These are phyloP conservation scores for Parietichytrium sp. DNA, from an alignment of 108 stramenopile species.

Conservation along the genomic window DNA sequence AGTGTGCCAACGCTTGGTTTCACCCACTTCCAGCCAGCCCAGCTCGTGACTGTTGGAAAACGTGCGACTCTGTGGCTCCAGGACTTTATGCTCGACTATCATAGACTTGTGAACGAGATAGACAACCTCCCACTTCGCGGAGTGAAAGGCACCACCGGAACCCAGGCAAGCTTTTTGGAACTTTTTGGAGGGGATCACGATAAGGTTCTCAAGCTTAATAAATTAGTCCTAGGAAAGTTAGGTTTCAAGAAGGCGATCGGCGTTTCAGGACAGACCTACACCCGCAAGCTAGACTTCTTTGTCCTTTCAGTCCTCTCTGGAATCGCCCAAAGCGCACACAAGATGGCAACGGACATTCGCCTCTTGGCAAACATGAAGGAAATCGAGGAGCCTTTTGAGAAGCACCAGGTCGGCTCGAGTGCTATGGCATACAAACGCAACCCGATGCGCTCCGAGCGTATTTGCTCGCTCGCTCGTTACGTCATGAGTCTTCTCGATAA, in stretches of 20 bases:
- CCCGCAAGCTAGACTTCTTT: conserved; percentile 91
- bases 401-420: conserved; percentile 90
- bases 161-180: conserved; percentile 94
- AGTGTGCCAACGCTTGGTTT: conserved; percentile 92
- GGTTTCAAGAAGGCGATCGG: conserved; percentile 83
- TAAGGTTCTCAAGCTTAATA: conserved; percentile 82
- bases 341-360: conserved; percentile 97
- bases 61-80: conserved; percentile 94
- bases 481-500: conserved; percentile 84
- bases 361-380: conserved; percentile 95
- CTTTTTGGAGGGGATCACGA: conserved; percentile 97
- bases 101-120: conserved; percentile 80
- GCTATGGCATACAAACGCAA: conserved; percentile 98
- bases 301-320: conserved; percentile 82
- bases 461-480: conserved; percentile 87
- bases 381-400: conserved; percentile 87
- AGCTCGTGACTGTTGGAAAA: conserved; percentile 95
- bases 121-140: conserved; percentile 95
- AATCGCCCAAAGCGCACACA: conserved; percentile 91
- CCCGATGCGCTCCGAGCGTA: conserved; percentile 93
- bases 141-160: conserved; percentile 97
- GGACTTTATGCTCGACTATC: conserved; percentile 82
- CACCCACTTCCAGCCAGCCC: conserved; percentile 97
- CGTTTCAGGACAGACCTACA: conserved; percentile 97
- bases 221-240: conserved; percentile 85